A percentile compares a stretch with the other conserved stretches of the same genome.
These are phyloP conservation scores for Fusarium tjaetaba DNA, from an alignment of 2,329 filamentous ascomycete species.

Conservation along the genomic window DNA sequence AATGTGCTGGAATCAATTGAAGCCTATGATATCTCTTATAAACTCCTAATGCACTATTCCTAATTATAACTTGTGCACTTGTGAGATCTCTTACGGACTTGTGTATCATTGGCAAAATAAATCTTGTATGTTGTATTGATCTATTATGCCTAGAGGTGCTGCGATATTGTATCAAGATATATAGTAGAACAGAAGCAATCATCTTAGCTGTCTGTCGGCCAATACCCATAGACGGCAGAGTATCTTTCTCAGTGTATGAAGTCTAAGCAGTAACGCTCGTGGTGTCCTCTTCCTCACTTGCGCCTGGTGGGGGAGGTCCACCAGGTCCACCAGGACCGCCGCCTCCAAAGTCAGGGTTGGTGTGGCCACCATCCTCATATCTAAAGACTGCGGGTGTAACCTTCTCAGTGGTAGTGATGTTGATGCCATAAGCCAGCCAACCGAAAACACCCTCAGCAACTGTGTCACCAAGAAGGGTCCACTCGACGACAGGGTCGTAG, in stretches of 20 bases:
- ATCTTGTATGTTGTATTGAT: neutral
- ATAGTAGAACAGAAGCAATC: neutral
- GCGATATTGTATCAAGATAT: neutral
- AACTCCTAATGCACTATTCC: too few species aligned
- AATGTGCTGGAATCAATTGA: too few species aligned
- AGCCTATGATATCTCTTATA: too few species aligned
- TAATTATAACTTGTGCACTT: neutral
- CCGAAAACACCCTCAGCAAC: slow-evolving; percentile 62
- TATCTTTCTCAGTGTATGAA: too few species aligned
- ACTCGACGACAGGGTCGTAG: slow-evolving; percentile 69
- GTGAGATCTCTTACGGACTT: rapidly evolving
- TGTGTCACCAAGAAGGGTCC: slow-evolving; percentile 64
- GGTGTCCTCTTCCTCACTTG: neutral
- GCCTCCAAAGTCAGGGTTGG: slow-evolving; percentile 4
- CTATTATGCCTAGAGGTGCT: neutral
- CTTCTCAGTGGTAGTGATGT: slow-evolving; percentile 35
- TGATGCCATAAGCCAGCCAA: slow-evolving; percentile 64
- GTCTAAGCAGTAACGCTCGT: neutral
- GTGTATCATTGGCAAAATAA: neutral
- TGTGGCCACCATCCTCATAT: slow-evolving; percentile 6
- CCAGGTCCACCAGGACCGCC: neutral
- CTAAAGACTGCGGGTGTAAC: neutral
- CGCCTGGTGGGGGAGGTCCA: neutral
- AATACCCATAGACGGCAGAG: too few species aligned
- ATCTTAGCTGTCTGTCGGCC: too few species aligned